Evolutionary conservation across 2,329 filamentous ascomycete species (phyloP).

Genomic region (Trichoderma lentiforme): DNA sequence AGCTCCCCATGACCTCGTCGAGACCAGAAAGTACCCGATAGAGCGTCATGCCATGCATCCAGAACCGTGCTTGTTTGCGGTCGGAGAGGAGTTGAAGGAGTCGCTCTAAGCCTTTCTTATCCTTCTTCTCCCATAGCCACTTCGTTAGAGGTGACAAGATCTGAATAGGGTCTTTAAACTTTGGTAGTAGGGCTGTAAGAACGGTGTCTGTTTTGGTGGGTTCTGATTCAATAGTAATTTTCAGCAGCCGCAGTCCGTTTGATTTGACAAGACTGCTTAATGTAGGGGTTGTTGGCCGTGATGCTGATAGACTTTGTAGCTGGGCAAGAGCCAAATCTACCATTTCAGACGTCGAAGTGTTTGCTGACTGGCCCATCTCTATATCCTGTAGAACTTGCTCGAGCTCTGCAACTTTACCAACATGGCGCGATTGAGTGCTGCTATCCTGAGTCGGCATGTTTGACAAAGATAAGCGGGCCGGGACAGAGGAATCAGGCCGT

Average conservation of each 20-base stretch:
- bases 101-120: conserved; percentile 14
- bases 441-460: background rate
- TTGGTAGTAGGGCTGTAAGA: conserved; percentile 24
- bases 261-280: conserved; percentile 17
- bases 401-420: conserved; percentile 16
- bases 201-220: conserved; percentile 22
- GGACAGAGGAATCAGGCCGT: background rate
- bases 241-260: conserved; percentile 27
- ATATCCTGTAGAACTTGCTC: conserved; percentile 17
- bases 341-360: background rate
- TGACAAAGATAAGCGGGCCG: background rate
- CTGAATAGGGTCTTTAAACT: conserved; percentile 25
- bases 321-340: conserved; percentile 20
- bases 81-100: conserved; percentile 20
- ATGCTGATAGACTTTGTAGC: conserved; percentile 22
- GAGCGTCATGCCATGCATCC: conserved; percentile 21
- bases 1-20: background rate
- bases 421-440: background rate
- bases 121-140: conserved; percentile 12
- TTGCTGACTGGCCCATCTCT: background rate
- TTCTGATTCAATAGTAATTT: conserved; percentile 20
- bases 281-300: conserved; percentile 18
- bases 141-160: conserved; percentile 16
- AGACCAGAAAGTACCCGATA: conserved; percentile 19
- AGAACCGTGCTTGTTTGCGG: conserved; percentile 8